Evolutionary conservation across 805 yeast species (phyloP).

Genomic region (Phaffomyces thermotolerans): DNA sequence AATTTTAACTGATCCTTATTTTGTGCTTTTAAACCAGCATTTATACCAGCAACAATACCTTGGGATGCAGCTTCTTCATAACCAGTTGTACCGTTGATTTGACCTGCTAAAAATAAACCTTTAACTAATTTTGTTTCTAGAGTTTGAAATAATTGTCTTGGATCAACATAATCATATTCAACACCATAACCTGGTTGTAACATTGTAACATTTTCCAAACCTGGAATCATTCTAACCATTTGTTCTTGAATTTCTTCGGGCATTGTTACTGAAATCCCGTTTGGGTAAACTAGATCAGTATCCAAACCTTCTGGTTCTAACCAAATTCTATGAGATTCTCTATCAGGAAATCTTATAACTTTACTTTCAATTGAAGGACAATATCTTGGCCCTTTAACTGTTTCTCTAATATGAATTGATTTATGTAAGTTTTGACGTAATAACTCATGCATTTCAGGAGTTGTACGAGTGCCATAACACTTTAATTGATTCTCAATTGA

Average conservation of each 20-base stretch:
- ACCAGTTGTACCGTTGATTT: conserved; percentile 97
- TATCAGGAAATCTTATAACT: conserved; percentile 71
- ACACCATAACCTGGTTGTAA: conserved; percentile 98
- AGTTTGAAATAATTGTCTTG: conserved; percentile 71
- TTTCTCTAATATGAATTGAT: conserved; percentile 85
- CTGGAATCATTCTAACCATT: conserved; percentile 73
- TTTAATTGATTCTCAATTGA: conserved; percentile 50
- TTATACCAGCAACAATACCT: conserved; percentile 91
- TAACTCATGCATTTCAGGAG: conserved; percentile 62
- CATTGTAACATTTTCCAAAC: conserved; percentile 83
- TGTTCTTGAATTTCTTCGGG: conserved; percentile 84
- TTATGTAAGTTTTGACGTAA: conserved; percentile 65
- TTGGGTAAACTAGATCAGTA: conserved; percentile 85
- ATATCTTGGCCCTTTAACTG: conserved; percentile 93
- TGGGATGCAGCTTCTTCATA: conserved; percentile 99
- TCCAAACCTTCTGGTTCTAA: conserved; percentile 93
- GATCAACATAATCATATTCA: conserved; percentile 94
- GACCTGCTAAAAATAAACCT: conserved; percentile 90
- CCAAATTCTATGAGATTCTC: conserved; percentile 79
- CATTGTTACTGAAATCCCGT: conserved; percentile 94
- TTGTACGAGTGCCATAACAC: conserved; percentile 78
- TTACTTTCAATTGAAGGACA: conserved; percentile 97
- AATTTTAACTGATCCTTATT: conserved; percentile 42
- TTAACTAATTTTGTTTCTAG: conserved; percentile 73
- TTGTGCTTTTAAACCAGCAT: conserved; percentile 64